Conservation (phyloP, 2,329 filamentous ascomycete genomes). For the Cladosporium sp. region DNA sequence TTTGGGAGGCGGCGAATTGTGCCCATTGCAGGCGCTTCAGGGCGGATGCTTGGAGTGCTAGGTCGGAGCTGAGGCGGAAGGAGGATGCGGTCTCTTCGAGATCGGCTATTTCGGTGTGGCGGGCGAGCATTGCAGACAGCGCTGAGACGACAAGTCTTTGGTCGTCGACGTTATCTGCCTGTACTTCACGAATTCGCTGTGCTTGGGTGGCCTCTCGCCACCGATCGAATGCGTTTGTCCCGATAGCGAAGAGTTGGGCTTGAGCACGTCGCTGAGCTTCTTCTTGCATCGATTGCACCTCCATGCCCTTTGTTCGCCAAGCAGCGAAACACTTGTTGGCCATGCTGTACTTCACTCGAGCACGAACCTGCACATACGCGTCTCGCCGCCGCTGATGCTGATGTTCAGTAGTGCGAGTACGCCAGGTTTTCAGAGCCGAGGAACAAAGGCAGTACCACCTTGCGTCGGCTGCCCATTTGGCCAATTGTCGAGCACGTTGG, state of each 20-base stretch:
- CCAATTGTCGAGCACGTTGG: conserved; percentile 44
- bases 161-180: conserved; percentile 29
- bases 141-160: conserved; percentile 31
- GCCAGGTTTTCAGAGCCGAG: conserved; percentile 49
- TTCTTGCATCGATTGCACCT: conserved; percentile 34
- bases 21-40: conserved; percentile 55
- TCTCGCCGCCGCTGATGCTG: conserved; percentile 52
- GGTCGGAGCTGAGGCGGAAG: conserved; percentile 44
- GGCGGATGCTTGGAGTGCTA: conserved; percentile 43
- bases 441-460: conserved; percentile 54
- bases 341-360: conserved; percentile 51
- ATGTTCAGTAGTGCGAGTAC: conserved; percentile 45
- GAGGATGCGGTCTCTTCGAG: conserved; percentile 42
- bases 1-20: conserved; percentile 51
- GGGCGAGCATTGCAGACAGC: conserved; percentile 29
- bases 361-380: conserved; percentile 51
- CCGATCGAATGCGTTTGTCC: conserved; percentile 28
- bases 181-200: conserved; percentile 23
- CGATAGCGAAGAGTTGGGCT: conserved; percentile 31
- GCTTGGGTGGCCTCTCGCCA: conserved; percentile 33
- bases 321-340: conserved; percentile 40
- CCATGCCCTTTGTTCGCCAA: conserved; percentile 35
- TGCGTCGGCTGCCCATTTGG: conserved; percentile 52
- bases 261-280: conserved; percentile 37
- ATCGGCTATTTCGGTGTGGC: conserved; percentile 22